phyloP scores from a whole-genome alignment of 2,329 filamentous ascomycete genomes.

The Lachnellula willkommii region DNA sequence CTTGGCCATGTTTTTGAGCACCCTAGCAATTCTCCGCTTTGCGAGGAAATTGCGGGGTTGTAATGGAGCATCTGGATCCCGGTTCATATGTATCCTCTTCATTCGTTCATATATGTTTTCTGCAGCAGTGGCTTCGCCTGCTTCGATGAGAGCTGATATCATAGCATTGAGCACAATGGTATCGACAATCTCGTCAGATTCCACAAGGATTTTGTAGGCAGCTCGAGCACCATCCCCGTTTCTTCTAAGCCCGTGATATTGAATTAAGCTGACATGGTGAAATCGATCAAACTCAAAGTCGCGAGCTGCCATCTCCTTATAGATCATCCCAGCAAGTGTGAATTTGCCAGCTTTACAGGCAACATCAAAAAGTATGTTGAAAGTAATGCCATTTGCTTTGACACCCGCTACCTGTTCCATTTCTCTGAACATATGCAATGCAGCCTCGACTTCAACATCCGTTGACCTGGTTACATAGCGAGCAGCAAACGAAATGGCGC shows the following conservation, averaged over 20 bases:
- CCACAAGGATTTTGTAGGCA: conserved; percentile 78
- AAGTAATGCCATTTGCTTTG: conserved; percentile 69
- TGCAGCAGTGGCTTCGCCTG: conserved; percentile 70
- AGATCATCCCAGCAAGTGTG: conserved; percentile 74
- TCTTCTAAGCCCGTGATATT: conserved; percentile 70
- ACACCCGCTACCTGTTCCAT: conserved; percentile 74
- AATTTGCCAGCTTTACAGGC: conserved; percentile 84
- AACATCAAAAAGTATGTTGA: conserved; percentile 87
- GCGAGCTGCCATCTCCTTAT: conserved; percentile 71
- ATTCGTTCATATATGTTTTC: conserved; percentile 79
- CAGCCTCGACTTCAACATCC: conserved; percentile 57
- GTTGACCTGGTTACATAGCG: conserved; percentile 59
- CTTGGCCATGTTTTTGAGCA: conserved; percentile 53
- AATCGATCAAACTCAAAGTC: conserved; percentile 67
- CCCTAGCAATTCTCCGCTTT: conserved; percentile 41
- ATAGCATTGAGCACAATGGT: conserved; percentile 82
- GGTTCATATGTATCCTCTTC: conserved; percentile 46
- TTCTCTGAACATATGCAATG: conserved; percentile 75
- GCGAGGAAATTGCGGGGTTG: conserved; percentile 34
- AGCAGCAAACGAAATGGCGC: conserved; percentile 72
- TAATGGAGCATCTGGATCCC: conserved; percentile 20
- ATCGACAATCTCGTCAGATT: conserved; percentile 81
- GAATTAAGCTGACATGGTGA: conserved; percentile 76
- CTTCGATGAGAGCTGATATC: conserved; percentile 69
- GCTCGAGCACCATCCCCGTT: conserved; percentile 70